Conservation (phyloP, 768 basidiomycete species). For the Pleurotus tuoliensis region DNA sequence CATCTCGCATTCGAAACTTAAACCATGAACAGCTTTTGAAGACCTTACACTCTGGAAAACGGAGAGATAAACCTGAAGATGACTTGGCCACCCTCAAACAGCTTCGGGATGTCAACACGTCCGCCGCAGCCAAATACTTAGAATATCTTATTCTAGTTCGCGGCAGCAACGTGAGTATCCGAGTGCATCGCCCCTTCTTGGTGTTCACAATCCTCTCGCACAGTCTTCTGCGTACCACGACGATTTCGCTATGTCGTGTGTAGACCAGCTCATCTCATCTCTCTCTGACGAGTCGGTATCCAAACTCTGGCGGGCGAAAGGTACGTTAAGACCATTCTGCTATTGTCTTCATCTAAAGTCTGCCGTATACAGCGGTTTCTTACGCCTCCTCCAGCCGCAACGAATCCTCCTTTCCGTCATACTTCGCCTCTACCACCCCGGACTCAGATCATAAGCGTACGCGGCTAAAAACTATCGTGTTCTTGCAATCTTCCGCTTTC, state of each 20-base stretch:
- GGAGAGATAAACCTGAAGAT: constrained; percentile 56
- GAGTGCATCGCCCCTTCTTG: not conserved
- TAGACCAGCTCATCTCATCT: constrained; percentile 50
- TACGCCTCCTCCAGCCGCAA: constrained; percentile 41
- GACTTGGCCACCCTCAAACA: constrained; percentile 55
- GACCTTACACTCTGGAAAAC: constrained; percentile 48
- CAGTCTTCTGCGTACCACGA: constrained; percentile 65
- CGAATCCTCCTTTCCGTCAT: constrained; percentile 56
- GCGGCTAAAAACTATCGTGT: constrained; percentile 72
- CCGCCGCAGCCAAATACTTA: constrained; percentile 66
- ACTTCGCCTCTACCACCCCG: constrained; percentile 81
- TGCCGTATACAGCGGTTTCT: constrained; percentile 37
- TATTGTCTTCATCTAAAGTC: not conserved
- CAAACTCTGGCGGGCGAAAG: constrained; percentile 72
- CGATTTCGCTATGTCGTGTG: constrained; percentile 53
- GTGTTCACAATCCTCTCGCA: not conserved
- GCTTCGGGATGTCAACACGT: constrained; percentile 51
- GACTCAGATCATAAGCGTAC: constrained; percentile 69
- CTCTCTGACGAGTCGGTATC: constrained; percentile 47
- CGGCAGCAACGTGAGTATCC: constrained; percentile 47
- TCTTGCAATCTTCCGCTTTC: constrained; percentile 71
- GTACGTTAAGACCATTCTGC: constrained; percentile 25
- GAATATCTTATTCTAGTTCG: constrained; percentile 78
- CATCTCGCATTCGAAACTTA: not conserved
- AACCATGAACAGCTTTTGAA: constrained; percentile 52